Percentiles rank a stretch among this genome's conserved stretches.
These are phyloP conservation scores for Cronartium quercuum DNA, from an alignment of 1,284 basidiomycete species.

Conservation along the genomic window DNA sequence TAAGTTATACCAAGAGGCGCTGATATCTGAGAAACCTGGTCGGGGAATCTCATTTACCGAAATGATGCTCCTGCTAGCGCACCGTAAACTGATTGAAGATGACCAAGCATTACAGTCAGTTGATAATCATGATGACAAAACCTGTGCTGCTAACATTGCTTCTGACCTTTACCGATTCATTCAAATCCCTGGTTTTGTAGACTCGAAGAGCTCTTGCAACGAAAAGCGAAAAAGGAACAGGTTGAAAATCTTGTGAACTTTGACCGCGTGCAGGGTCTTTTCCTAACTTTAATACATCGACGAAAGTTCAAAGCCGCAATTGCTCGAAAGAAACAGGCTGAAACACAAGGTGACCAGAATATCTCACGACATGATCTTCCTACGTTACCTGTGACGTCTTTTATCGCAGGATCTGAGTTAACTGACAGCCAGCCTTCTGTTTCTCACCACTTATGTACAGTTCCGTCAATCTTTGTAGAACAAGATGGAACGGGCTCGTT, in stretches of 20 bases:
- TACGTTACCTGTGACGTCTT: too few relatives aligned
- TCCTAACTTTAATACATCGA: slow-evolving; percentile 68
- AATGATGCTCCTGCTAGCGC: slow-evolving; percentile 81
- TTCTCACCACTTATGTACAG: too few relatives aligned
- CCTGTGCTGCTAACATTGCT: not conserved
- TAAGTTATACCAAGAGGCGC: slow-evolving; percentile 72
- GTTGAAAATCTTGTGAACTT: slow-evolving; percentile 75
- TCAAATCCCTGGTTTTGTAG: slow-evolving; percentile 53
- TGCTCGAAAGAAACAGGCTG: not conserved
- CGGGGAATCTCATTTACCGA: slow-evolving; percentile 83
- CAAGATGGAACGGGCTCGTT: not conserved
- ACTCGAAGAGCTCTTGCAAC: slow-evolving; percentile 68
- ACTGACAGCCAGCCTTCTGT: too few relatives aligned
- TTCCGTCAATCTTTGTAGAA: not conserved
- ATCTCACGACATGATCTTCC: too few relatives aligned
- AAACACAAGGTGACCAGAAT: not conserved
- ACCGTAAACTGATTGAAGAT: slow-evolving; percentile 87
- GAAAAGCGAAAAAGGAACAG: slow-evolving; percentile 68
- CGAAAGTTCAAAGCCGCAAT: slow-evolving; percentile 55
- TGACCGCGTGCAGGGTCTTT: slow-evolving; percentile 70
- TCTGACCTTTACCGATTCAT: not conserved
- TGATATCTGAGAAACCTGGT: slow-evolving; percentile 58
- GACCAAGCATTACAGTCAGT: slow-evolving; percentile 45
- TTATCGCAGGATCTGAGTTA: too few relatives aligned
- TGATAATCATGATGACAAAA: not conserved